Conservation (phyloP, 169 alveolate genomes). For the Plasmodium vinckei region DNA sequence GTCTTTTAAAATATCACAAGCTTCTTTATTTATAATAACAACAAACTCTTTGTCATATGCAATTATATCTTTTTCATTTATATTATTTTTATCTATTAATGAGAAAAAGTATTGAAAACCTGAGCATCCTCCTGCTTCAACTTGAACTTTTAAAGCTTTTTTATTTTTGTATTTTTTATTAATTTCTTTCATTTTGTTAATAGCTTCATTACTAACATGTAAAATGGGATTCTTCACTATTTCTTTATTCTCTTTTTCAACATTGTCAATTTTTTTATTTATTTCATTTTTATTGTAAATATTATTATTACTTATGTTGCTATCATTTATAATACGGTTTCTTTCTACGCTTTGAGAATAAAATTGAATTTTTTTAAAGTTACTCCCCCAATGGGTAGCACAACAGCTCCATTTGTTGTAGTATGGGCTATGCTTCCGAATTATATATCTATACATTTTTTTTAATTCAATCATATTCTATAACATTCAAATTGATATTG, state of each 20-base stretch:
- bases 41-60: constrained; percentile 75
- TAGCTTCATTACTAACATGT: constrained; percentile 68
- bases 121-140: constrained; percentile 87
- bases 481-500: no score
- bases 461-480: no score
- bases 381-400: no score
- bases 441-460: no score
- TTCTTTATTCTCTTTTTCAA: not conserved
- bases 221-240: not conserved
- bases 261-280: not conserved
- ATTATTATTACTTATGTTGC: no score
- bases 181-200: constrained; percentile 75
- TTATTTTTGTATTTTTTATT: constrained; percentile 54
- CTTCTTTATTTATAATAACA: constrained; percentile 80
- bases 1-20: constrained; percentile 75
- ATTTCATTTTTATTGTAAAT: no score
- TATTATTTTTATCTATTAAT: constrained; percentile 73
- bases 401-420: no score
- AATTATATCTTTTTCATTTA: constrained; percentile 66
- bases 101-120: constrained; percentile 85
- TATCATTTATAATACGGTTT: no score
- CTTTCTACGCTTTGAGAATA: no score
- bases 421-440: no score
- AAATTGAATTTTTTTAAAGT: no score
- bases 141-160: constrained; percentile 77